phyloP scores from a whole-genome alignment of 2,329 filamentous ascomycete genomes.

The Davidsoniella australis region DNA sequence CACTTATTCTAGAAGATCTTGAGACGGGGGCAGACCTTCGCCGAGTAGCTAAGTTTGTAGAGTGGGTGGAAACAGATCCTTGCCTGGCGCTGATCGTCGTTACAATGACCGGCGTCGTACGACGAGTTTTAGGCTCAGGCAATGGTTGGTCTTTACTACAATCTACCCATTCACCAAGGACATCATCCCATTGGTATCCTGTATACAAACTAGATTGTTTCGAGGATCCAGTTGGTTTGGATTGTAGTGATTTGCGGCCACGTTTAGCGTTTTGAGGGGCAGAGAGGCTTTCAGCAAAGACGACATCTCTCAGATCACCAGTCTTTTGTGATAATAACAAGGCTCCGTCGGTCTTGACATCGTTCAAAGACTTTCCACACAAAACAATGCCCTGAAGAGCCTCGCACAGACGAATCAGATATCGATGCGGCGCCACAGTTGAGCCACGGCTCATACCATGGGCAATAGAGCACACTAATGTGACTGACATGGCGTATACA shows the following conservation, averaged over 20 bases:
- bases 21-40: no score
- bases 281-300: constrained; percentile 31
- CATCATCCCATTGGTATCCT: constrained; percentile 25
- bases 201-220: constrained; percentile 15
- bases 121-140: neutral
- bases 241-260: neutral
- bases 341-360: constrained; percentile 29
- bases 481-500: constrained; percentile 20
- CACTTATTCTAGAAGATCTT: neutral
- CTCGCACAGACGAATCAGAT: constrained; percentile 25
- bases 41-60: no score
- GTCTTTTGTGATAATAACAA: constrained; percentile 35
- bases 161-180: constrained; percentile 24
- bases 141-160: neutral
- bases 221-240: neutral
- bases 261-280: neutral
- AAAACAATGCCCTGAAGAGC: constrained; percentile 22
- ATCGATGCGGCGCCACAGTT: constrained; percentile 21
- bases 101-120: neutral
- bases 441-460: constrained; percentile 29
- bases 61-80: no score
- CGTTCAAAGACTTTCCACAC: constrained; percentile 19
- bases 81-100: neutral
- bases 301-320: constrained; percentile 34
- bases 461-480: constrained; percentile 28